Evolutionary conservation across 352 stramenopile species (phyloP).

Genomic region (Globisporangium megalacanthum): DNA sequence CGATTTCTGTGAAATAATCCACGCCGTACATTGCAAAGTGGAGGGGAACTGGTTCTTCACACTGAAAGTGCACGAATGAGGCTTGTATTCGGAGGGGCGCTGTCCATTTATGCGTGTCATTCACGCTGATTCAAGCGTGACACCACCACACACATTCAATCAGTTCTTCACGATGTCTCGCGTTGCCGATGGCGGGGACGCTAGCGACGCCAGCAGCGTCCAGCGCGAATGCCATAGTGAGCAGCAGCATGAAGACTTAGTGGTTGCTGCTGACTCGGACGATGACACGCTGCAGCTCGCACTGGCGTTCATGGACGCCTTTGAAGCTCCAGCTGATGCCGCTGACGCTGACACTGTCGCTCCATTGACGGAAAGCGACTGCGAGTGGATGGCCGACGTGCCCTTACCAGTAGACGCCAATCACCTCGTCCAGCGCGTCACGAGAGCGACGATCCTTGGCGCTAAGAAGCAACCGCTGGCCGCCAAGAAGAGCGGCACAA

Average conservation of each 20-base stretch:
- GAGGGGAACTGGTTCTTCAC: too few species aligned
- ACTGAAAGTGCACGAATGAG: not conserved
- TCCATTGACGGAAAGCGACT: not conserved
- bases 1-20: not conserved
- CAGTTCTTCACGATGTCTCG: too few species aligned
- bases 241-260: too few species aligned
- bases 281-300: conserved; percentile 4
- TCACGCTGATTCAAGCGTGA: too few species aligned
- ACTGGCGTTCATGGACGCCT: conserved; percentile 12
- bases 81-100: not conserved
- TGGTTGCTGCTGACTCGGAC: not conserved
- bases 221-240: too few species aligned
- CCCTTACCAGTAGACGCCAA: not conserved
- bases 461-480: not conserved
- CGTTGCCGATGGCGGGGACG: not conserved
- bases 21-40: not conserved
- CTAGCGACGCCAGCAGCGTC: not conserved
- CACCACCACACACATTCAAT: too few species aligned
- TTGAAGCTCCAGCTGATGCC: not conserved
- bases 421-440: not conserved
- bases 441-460: not conserved
- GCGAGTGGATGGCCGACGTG: not conserved
- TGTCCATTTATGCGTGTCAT: not conserved
- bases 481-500: not conserved
- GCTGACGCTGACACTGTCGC: not conserved